Evolutionary conservation across 306 rosid genomes (phyloP).

Genomic region (Rubus parviflorus): DNA sequence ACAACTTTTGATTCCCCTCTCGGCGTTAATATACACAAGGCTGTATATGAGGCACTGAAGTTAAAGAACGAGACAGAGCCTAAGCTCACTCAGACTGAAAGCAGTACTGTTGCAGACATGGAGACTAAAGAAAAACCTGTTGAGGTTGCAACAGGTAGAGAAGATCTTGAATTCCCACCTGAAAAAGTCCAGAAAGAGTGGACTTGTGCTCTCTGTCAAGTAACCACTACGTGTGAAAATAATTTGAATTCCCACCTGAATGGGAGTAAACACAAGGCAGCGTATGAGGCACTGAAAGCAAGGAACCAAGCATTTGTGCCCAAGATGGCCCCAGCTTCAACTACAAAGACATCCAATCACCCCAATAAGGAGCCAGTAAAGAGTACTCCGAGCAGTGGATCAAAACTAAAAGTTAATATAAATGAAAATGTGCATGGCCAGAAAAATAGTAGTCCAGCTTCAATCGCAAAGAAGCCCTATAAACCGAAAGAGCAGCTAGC

Average conservation of each 20-base stretch:
- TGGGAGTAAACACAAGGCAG: slow-evolving; percentile 38
- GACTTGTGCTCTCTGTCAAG: slow-evolving; percentile 45
- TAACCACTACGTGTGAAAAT: slow-evolving; percentile 10
- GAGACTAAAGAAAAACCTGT: not conserved
- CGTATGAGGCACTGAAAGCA: slow-evolving; percentile 32
- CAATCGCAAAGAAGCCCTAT: no score
- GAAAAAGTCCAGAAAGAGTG: slow-evolving; percentile 44
- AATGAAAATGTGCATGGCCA: not conserved
- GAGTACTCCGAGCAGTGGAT: not conserved
- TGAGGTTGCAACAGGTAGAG: slow-evolving; percentile 15
- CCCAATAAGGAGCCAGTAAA: slow-evolving; percentile 21
- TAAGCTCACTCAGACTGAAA: not conserved
- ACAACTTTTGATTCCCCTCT: not conserved
- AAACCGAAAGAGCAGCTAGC: not conserved
- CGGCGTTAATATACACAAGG: not conserved
- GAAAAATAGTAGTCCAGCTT: not conserved
- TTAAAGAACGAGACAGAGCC: not conserved
- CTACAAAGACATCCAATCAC: not conserved
- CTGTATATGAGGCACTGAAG: not conserved
- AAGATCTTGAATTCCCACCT: slow-evolving; percentile 18
- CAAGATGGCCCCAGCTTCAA: slow-evolving; percentile 7
- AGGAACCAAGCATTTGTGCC: slow-evolving; percentile 12
- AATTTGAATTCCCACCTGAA: slow-evolving; percentile 24
- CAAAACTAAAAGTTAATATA: slow-evolving; percentile 18
- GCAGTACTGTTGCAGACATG: not conserved